Base-by-base conservation (phyloP, 768 basidiomycete species). In the Rhodotorula graminis region DNA sequence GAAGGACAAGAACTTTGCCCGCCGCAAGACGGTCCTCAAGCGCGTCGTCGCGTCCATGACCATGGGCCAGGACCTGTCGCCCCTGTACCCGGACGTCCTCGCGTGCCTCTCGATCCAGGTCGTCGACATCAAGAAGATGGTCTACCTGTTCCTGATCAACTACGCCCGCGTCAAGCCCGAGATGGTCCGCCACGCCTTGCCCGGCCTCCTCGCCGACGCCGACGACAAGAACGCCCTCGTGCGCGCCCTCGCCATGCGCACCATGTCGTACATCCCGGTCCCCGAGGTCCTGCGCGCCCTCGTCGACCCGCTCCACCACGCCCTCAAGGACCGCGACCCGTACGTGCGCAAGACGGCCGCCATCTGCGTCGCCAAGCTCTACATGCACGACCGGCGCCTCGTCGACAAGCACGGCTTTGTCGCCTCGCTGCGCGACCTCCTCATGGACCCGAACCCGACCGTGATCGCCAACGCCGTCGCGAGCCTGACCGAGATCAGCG, bases 11-110 rank as follows among this genome's bases (percentile, higher is more conserved):
- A 95, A 93, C 78, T 98, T 87, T 76, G 83, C 87, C 77, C 94
- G 94, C 82, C 87, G 93, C 78, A 98, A 93, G 86, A 93, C 88
- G 0, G 90, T 92, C 29, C 82, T 98, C 77, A 98, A 99, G 86
- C 95, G 94, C 84, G 90, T 97, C 71, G 93, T 97, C 47, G 96
- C 96, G 55, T 97, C 97, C 82, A 98, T 98, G 81, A 99, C 96
- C 8, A 98, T 99, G 94, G 96, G 96, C 57, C 98, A 82, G 72
- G 73, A 70, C 76, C 73, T 77, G 71, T 94, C 93, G 37, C 87
- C 92, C 44, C 84, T 97, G 76, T 96, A 95, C 84, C 88, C 88
- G n/a, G 93, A 99, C 77, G 91, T 99, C 64, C 88, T 96, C 14
- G 91, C 93, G 80, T 96, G 93, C 79, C 85, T 99, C 74, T 89